Evolutionary conservation across 106 monocot species (phyloP), one percentile per base, ranked within the genome.

Genomic region (Dendrobium huoshanense): DNA sequence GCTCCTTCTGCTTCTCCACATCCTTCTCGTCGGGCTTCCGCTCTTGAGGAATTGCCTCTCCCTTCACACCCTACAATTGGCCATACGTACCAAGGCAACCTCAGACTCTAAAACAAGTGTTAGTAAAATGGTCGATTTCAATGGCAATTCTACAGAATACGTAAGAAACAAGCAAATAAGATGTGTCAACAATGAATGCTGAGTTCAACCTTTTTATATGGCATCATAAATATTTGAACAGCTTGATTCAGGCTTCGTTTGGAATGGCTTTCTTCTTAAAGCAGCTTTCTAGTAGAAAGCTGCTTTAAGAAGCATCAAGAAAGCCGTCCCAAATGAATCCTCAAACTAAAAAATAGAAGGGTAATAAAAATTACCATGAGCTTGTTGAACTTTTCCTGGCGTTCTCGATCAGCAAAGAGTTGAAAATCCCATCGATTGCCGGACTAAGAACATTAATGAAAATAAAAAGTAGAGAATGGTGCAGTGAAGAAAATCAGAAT

Each of bases 331-430:
- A 31, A 31, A 31, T 1, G 31, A 31, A 31, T 31, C 31, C 31
- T 31, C 31, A 68, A 72, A 80, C 18, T 7, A 48, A 73, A 73
- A 43, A 76, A 31, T n/a, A 80, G 27, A 72, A 61, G 47, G 22
- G 40, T 27, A 10, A 0, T 70, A 31, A 37, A 80, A 75, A 67
- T 92, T 90, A 98, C 98, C 98, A 98, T 98, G 91, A 98, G 98
- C 73, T 95, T 98, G 81, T 98, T 98, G 83, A 95, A 98, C 77
- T 98, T 98, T 81, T 98, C 98, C 79, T 98, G 98, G 7, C 98
- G 89, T 41, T 94, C 98, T 70, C 83, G 84, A 47, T 98, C 94
- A 41, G 89, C 20, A 83, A 98, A 98, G 51, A 94, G 75, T 55
- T 92, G 88, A 20, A 80, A 41, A 51, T 94, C 92, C 98, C 95